These are phyloP conservation scores for Scedosporium apiospermum DNA, from an alignment of 2,329 filamentous ascomycete genomes.

Conservation along the genomic window DNA sequence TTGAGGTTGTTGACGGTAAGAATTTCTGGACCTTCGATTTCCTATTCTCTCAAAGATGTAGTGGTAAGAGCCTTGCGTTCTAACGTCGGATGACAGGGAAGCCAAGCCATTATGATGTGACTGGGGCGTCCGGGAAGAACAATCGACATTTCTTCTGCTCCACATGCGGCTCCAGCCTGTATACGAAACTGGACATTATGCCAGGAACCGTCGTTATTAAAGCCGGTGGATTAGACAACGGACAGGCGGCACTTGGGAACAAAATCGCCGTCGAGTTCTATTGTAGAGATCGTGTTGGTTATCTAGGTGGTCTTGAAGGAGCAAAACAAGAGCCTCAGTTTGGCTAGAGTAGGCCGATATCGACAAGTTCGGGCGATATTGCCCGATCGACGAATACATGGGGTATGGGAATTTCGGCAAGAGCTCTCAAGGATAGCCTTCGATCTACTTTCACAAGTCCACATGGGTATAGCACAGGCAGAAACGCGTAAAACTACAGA, in stretches of 20 bases:
- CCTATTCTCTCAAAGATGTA: background rate
- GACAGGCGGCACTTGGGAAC: conserved; percentile 29
- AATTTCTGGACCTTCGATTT: too few relatives aligned
- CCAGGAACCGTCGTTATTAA: conserved; percentile 39
- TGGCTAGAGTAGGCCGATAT: conserved; percentile 8
- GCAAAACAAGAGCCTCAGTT: conserved; percentile 35
- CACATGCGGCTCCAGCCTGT: conserved; percentile 40
- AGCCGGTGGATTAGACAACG: conserved; percentile 39
- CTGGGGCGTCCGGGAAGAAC: conserved; percentile 39
- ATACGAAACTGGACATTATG: conserved; percentile 44
- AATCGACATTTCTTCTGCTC: conserved; percentile 48
- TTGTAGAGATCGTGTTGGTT: conserved; percentile 36
- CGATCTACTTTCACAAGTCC: too few relatives aligned
- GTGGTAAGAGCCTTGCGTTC: background rate
- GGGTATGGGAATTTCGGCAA: too few relatives aligned
- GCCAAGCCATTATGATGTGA: conserved; percentile 35
- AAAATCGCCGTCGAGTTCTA: conserved; percentile 43
- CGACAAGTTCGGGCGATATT: too few relatives aligned
- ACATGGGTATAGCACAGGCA: too few relatives aligned
- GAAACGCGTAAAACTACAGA: too few relatives aligned
- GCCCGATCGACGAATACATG: too few relatives aligned
- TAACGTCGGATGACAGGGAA: conserved; percentile 21
- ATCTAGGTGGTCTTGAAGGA: conserved; percentile 29
- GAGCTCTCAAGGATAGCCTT: too few relatives aligned
- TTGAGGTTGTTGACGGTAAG: conserved; percentile 39